Evolutionary conservation across 1,284 basidiomycete species (phyloP), one percentile per base, ranked within the genome.

Genomic region (Moesziomyces sp.): DNA sequence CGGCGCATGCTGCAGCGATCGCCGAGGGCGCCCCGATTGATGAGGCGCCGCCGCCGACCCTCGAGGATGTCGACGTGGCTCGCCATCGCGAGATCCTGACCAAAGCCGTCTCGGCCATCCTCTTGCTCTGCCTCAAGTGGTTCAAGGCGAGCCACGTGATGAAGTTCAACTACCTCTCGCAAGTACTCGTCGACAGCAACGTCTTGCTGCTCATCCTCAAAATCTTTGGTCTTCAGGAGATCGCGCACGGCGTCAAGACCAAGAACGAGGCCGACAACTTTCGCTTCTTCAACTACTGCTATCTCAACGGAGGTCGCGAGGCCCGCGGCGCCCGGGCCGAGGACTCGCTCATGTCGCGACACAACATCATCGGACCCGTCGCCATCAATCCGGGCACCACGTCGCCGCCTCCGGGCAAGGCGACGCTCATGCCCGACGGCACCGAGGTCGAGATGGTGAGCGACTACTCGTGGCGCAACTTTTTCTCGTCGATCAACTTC

Each of bases 401-500:
- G 13, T 64, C 61, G 23, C 69, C 69, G 23, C 61, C 64, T 14
- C 68, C 69, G 1, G 65, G 72, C 13, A 60, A 61, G n/a, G 54
- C 58, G 6, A 69, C 65, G 13, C 68, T 49, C 24, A 49, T 68
- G 50, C 55, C 65, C 9, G 67, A 77, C 38, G 75, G 75, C 8
- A 67, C 51, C 45, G 72, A 74, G 50, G 50, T 97, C 28, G 94
- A 97, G 80, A 87, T 97, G 80, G 88, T 98, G 58, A 92, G 91
- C 19, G 94, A 97, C 51, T 99, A 93, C 85, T 97, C 94, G 5
- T 99, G 96, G 94, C 87, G 97, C 57, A 99, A 99, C 86, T 97
- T 99, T 85, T 99, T 98, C 85, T 90, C 94, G 10, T 91, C 91
- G n/a, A 96, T 98, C 86, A 98, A 98, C 85, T 97, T 98, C 83